These are phyloP conservation scores for Suillus clintonianus DNA, from an alignment of 768 basidiomycete genomes.

Conservation along the genomic window DNA sequence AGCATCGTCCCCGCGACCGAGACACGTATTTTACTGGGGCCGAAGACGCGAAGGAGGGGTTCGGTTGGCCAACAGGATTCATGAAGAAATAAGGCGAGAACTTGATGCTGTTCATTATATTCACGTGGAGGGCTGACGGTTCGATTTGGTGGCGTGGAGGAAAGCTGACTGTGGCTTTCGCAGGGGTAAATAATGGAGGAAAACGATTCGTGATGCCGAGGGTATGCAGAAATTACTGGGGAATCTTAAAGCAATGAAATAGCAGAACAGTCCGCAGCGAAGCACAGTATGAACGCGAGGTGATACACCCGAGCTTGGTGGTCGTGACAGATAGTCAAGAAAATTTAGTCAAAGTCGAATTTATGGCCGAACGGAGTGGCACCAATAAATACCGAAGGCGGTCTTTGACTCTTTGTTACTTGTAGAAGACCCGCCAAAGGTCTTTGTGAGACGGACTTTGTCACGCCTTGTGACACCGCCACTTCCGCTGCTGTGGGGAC, in stretches of 20 bases:
- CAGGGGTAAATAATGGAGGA: not conserved
- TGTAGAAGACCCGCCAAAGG: not conserved
- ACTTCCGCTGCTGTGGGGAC: not conserved
- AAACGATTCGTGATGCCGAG: not conserved
- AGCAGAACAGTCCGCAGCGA: not conserved
- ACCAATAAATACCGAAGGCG: not conserved
- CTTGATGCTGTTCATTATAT: not conserved
- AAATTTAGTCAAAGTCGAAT: not conserved
- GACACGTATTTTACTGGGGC: not conserved
- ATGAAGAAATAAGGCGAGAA: not conserved
- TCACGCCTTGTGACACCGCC: not conserved
- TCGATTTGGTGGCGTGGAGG: not conserved
- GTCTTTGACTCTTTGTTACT: not conserved
- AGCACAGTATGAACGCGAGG: not conserved
- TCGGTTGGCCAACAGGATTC: not conserved
- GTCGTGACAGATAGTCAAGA: not conserved
- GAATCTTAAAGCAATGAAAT: not conserved
- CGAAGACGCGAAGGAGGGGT: not conserved
- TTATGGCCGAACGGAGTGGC: constrained; percentile 5
- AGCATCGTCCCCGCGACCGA: not conserved
- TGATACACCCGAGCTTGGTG: not conserved
- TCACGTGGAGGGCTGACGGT: not conserved
- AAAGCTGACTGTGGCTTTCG: constrained; percentile 1
- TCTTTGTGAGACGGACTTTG: not conserved
- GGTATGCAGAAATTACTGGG: not conserved